Conservation (phyloP, 257 asterid species). For the Vinca minor region DNA sequence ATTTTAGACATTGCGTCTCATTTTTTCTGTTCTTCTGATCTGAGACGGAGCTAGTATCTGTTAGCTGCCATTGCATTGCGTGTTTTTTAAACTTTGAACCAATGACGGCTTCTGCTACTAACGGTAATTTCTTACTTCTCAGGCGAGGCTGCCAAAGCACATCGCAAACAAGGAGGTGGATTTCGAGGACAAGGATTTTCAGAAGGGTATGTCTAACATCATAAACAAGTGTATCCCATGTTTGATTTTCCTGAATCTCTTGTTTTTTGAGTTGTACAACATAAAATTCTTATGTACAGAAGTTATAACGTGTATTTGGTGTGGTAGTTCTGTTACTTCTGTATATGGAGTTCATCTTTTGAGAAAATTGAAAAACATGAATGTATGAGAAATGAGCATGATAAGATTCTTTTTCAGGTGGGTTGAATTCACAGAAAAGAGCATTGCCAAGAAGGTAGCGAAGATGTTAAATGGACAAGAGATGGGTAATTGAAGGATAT, state of each 20-base stretch:
- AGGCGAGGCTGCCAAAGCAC: slow-evolving; percentile 50
- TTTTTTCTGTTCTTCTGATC: not conserved
- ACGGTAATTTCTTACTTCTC: slow-evolving; percentile 11
- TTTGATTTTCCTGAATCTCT: not conserved
- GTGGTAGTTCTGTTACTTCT: too few relatives aligned
- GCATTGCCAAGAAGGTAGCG: slow-evolving; percentile 81
- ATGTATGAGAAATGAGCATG: not conserved
- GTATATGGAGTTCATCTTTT: too few relatives aligned
- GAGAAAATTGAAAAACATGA: not conserved
- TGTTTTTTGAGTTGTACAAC: slow-evolving; percentile 5
- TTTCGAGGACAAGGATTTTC: slow-evolving; percentile 74
- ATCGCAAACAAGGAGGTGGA: slow-evolving; percentile 63
- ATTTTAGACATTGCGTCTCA: not conserved
- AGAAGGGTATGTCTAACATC: slow-evolving; percentile 55
- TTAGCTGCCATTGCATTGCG: not conserved
- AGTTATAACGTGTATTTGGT: not conserved
- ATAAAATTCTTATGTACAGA: not conserved
- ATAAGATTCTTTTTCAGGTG: slow-evolving; percentile 40
- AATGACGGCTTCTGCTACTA: too few relatives aligned
- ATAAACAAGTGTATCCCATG: not conserved
- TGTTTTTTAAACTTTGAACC: too few relatives aligned
- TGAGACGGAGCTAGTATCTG: not conserved
- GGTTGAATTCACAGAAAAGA: slow-evolving; percentile 78
- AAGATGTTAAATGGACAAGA: slow-evolving; percentile 75
- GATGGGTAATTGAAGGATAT: too few relatives aligned